Percentiles rank a stretch among this genome's conserved stretches.
phyloP scores from a whole-genome alignment of 257 asterid species.

The Solanum commersonii region DNA sequence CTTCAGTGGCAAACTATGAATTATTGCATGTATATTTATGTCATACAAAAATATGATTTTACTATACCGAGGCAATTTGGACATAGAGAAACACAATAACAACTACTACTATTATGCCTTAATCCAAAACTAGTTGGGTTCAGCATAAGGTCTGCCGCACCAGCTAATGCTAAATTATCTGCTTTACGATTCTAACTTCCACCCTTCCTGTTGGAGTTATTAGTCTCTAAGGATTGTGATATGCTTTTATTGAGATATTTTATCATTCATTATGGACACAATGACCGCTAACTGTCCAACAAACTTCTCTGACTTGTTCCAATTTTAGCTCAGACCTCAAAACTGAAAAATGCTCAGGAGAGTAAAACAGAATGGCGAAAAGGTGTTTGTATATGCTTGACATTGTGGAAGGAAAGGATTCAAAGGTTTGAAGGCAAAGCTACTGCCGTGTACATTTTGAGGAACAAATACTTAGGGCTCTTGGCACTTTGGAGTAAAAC shows the following conservation, averaged over 20 bases:
- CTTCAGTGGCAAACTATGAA: not conserved
- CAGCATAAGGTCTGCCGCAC: not conserved
- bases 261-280: not conserved
- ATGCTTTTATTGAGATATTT: not conserved
- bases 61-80: not conserved
- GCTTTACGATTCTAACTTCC: not conserved
- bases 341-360: not conserved
- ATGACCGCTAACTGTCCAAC: not conserved
- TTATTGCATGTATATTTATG: not conserved
- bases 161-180: not conserved
- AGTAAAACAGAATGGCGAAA: not conserved
- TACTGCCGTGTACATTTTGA: not conserved
- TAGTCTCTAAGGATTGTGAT: not conserved
- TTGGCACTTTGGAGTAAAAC: not conserved
- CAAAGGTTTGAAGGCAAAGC: not conserved
- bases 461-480: not conserved
- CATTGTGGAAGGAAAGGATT: not conserved
- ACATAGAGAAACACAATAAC: not conserved
- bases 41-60: not conserved
- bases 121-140: not conserved
- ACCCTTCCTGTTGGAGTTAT: not conserved
- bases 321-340: not conserved
- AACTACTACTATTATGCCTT: not conserved
- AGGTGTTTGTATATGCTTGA: not conserved
- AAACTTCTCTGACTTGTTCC: not conserved